Conservation (phyloP, 2,329 filamentous ascomycete genomes). For the Rosellinia necatrix region DNA sequence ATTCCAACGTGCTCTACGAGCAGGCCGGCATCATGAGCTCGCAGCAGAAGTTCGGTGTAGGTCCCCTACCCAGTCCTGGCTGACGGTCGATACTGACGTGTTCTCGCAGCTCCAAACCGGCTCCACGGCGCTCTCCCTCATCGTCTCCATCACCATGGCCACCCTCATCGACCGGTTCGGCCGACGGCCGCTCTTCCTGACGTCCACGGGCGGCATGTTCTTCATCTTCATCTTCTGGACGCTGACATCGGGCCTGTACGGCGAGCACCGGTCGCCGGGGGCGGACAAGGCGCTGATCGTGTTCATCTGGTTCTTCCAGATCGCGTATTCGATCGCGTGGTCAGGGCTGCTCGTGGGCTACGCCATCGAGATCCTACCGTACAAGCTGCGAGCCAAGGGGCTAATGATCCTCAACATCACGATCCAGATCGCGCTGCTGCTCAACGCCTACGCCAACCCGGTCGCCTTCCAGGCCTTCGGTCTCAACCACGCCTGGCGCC, state of each 20-base stretch:
- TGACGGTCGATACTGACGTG: conserved; percentile 34
- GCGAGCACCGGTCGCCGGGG: conserved; percentile 44
- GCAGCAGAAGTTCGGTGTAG: conserved; percentile 50
- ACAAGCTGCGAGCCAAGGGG: conserved; percentile 56
- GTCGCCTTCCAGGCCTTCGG: conserved; percentile 55
- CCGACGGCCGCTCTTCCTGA: conserved; percentile 60
- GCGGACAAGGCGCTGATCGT: conserved; percentile 50
- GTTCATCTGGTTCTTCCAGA: conserved; percentile 55
- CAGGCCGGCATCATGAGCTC: conserved; percentile 55
- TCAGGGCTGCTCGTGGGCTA: conserved; percentile 62
- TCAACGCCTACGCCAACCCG: conserved; percentile 60
- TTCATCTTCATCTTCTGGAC: conserved; percentile 58
- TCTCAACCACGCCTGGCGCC: conserved; percentile 52
- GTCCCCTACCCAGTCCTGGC: conserved; percentile 20
- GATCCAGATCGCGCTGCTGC: conserved; percentile 58
- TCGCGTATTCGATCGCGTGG: conserved; percentile 61
- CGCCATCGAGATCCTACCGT: conserved; percentile 56
- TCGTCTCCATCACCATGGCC: conserved; percentile 57
- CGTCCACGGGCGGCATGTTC: conserved; percentile 49
- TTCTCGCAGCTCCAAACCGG: conserved; percentile 50
- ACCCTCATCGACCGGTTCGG: conserved; percentile 60
- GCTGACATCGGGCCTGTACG: conserved; percentile 51
- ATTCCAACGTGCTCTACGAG: conserved; percentile 57
- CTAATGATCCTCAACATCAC: conserved; percentile 61
- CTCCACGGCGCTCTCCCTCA: conserved; percentile 55